phyloP scores from a whole-genome alignment of 2,329 filamentous ascomycete genomes.

The Neonectria magnoliae region DNA sequence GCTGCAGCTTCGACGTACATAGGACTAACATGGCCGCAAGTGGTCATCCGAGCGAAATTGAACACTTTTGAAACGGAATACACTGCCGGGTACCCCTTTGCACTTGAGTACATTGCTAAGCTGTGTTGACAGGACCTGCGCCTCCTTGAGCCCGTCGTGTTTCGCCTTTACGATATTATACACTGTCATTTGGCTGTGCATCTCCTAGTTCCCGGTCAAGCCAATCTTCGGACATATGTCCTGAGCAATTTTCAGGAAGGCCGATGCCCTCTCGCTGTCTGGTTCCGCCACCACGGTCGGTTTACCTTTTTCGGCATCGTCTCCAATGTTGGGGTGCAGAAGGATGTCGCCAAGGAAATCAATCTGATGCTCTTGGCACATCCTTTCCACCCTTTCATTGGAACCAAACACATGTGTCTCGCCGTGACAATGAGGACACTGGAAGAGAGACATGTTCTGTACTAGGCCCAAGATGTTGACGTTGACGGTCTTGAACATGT shows the following conservation, averaged over 20 bases:
- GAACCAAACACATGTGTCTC: slow-evolving; percentile 80
- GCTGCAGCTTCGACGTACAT: slow-evolving; percentile 33
- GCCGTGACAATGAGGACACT: slow-evolving; percentile 80
- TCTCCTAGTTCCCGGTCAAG: slow-evolving; percentile 31
- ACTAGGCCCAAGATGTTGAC: slow-evolving; percentile 87
- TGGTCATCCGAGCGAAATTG: slow-evolving; percentile 33
- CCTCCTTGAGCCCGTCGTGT: not conserved
- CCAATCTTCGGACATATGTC: slow-evolving; percentile 59
- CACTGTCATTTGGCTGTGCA: slow-evolving; percentile 14
- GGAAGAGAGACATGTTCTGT: slow-evolving; percentile 90
- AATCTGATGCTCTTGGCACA: slow-evolving; percentile 78
- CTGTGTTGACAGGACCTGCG: slow-evolving; percentile 27
- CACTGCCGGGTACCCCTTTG: slow-evolving; percentile 7
- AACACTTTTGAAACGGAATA: slow-evolving; percentile 30
- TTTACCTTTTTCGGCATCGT: slow-evolving; percentile 86
- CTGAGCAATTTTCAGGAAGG: slow-evolving; percentile 77
- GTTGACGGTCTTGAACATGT: slow-evolving; percentile 89
- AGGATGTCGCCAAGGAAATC: slow-evolving; percentile 90
- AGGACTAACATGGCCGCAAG: slow-evolving; percentile 30
- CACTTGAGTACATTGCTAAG: slow-evolving; percentile 32
- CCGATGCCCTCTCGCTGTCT: slow-evolving; percentile 73
- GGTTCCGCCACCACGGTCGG: slow-evolving; percentile 92
- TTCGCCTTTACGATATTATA: slow-evolving; percentile 15
- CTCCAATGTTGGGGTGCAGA: slow-evolving; percentile 85
- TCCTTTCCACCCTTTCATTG: slow-evolving; percentile 69